These are phyloP conservation scores for Debaryomyces subglobosus DNA, from an alignment of 1,139 yeast genomes.

Conservation along the genomic window DNA sequence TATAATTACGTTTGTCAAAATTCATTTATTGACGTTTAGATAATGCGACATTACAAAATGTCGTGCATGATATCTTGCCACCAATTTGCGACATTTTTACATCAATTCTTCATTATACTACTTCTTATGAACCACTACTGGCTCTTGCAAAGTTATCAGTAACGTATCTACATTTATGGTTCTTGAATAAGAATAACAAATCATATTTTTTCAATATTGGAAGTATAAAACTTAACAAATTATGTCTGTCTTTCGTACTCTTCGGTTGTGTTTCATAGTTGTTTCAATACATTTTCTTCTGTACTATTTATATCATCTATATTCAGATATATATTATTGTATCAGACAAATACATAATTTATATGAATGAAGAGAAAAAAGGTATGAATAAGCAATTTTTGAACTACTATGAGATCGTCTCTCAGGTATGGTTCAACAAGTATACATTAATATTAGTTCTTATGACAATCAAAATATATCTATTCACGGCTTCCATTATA, in stretches of 20 bases:
- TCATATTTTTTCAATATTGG: too few species aligned
- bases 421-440: conserved; percentile 64
- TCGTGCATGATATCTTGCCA: conserved; percentile 7
- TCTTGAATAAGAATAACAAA: too few species aligned
- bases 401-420: conserved; percentile 45
- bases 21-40: conserved; percentile 1
- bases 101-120: neutral
- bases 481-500: conserved; percentile 49
- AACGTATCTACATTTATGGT: neutral
- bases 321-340: neutral
- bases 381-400: conserved; percentile 23
- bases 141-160: neutral
- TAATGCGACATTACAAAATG: conserved; percentile 8
- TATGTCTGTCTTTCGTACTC: neutral
- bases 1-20: neutral
- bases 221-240: neutral
- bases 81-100: conserved; percentile 5
- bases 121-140: neutral
- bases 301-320: conserved; percentile 3
- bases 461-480: conserved; percentile 49
- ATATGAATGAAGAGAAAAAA: neutral
- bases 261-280: conserved; percentile 7
- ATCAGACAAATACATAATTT: neutral
- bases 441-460: conserved; percentile 51
- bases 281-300: conserved; percentile 7